Percentiles rank a stretch among this genome's conserved stretches.
Evolutionary conservation across 2,329 filamentous ascomycete genomes (phyloP).

Genomic region (Stagonosporopsis rhizophila): DNA sequence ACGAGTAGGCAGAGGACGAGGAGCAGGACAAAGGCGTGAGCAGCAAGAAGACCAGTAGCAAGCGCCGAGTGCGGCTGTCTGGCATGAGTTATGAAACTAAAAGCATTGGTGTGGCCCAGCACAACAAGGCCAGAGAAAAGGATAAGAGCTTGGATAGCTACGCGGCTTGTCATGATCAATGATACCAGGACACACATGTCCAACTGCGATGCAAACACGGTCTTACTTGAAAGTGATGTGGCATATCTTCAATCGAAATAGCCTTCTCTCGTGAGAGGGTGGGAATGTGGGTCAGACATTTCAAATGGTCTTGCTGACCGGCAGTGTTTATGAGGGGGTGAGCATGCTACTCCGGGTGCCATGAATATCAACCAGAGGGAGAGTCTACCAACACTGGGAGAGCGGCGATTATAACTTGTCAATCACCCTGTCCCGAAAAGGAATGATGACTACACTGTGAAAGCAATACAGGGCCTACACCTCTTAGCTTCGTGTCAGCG

Average conservation of each 20-base stretch:
- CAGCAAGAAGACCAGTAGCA: not conserved
- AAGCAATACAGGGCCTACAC: not conserved
- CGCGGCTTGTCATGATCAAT: conserved; percentile 22
- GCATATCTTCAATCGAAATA: not conserved
- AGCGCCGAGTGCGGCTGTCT: not conserved
- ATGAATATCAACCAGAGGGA: not conserved
- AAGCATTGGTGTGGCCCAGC: conserved; percentile 5
- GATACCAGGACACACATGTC: conserved; percentile 28
- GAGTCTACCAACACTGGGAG: not conserved
- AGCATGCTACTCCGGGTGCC: not conserved
- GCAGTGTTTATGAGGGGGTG: not conserved
- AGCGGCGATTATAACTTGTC: not conserved
- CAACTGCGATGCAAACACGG: conserved; percentile 14
- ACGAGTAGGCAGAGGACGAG: not conserved
- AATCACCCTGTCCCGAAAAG: not conserved
- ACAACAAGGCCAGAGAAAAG: conserved; percentile 14
- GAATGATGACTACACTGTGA: not conserved
- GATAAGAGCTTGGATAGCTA: conserved; percentile 21
- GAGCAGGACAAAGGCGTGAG: not conserved
- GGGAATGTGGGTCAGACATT: not conserved
- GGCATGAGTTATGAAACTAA: conserved; percentile 13
- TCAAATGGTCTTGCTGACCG: not conserved
- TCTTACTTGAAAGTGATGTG: not conserved
- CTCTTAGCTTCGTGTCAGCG: not conserved
- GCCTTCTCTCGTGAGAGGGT: not conserved